These are phyloP conservation scores for Teratosphaeria nubilosa DNA, from an alignment of 2,329 filamentous ascomycete genomes.

Conservation along the genomic window DNA sequence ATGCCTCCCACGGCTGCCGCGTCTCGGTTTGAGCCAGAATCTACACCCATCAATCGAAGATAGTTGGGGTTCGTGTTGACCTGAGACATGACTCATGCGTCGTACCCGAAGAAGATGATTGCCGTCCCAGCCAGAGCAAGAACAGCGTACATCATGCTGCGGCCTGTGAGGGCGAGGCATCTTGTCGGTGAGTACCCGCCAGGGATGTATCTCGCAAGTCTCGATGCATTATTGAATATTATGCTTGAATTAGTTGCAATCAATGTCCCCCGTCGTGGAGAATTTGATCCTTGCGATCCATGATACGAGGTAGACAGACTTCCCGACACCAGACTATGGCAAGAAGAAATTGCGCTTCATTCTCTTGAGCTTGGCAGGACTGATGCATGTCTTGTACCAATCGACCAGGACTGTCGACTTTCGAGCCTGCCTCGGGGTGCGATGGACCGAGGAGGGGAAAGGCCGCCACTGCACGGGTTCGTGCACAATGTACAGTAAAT, in stretches of 20 bases:
- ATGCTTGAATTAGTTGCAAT: neutral
- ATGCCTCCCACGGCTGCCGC: conserved; percentile 1
- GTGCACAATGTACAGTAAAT: neutral
- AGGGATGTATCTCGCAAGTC: neutral
- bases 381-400: neutral
- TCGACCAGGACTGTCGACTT: neutral
- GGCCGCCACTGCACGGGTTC: neutral
- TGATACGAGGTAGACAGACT: neutral
- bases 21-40: neutral
- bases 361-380: no score
- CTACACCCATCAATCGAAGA: neutral
- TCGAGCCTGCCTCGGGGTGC: neutral
- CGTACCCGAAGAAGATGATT: conserved; percentile 3
- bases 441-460: neutral
- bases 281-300: neutral
- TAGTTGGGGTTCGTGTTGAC: conserved; percentile 1
- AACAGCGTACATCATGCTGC: conserved; percentile 1
- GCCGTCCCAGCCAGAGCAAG: neutral
- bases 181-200: neutral
- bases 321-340: neutral
- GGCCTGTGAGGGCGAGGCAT: neutral
- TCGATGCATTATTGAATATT: neutral
- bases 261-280: neutral
- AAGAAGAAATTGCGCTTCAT: no score
- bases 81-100: neutral